A percentile compares a stretch with the other conserved stretches of the same genome.
phyloP scores from a whole-genome alignment of 306 rosid genomes.

The Parietaria judaica region DNA sequence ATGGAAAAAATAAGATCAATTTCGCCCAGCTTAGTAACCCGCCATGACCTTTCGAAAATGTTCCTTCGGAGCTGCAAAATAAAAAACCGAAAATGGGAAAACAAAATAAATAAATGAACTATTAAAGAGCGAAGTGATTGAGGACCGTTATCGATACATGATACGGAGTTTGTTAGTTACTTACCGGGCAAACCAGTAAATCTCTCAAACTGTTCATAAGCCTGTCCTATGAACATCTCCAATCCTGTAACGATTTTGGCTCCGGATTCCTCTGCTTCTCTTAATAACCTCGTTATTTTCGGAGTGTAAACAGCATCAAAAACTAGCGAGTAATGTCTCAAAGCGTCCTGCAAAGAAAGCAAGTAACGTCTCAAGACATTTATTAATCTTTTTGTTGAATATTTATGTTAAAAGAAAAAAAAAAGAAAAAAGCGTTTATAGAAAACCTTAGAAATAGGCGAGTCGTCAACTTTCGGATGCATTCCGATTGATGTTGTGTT shows the following conservation, averaged over 20 bases:
- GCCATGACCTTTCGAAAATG: slow-evolving; percentile 57
- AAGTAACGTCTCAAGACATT: neutral
- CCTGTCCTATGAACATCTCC: slow-evolving; percentile 91
- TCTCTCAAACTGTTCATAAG: slow-evolving; percentile 67
- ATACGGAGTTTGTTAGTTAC: slow-evolving; percentile 8
- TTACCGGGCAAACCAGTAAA: slow-evolving; percentile 91
- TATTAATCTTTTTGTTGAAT: neutral
- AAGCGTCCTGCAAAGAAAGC: slow-evolving; percentile 56
- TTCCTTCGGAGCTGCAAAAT: slow-evolving; percentile 69
- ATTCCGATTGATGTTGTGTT: slow-evolving; percentile 90
- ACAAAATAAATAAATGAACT: slow-evolving; percentile 17
- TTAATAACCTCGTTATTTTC: slow-evolving; percentile 69
- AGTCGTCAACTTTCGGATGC: slow-evolving; percentile 84
- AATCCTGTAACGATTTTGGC: slow-evolving; percentile 60
- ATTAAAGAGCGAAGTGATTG: slow-evolving; percentile 8
- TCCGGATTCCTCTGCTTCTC: slow-evolving; percentile 85
- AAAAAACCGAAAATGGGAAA: slow-evolving; percentile 17
- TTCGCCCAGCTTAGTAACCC: slow-evolving; percentile 28
- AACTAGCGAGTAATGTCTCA: slow-evolving; percentile 61
- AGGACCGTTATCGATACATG: slow-evolving; percentile 10
- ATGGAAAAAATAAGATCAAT: too few relatives aligned
- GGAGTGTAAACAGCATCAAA: slow-evolving; percentile 94
- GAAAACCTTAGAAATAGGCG: slow-evolving; percentile 78
- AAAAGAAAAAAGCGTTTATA: slow-evolving; percentile 13
- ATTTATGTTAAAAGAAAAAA: slow-evolving; percentile 2